Evolutionary conservation across 805 yeast species (phyloP).

Genomic region (Saccharomycopsis fibuligera): DNA sequence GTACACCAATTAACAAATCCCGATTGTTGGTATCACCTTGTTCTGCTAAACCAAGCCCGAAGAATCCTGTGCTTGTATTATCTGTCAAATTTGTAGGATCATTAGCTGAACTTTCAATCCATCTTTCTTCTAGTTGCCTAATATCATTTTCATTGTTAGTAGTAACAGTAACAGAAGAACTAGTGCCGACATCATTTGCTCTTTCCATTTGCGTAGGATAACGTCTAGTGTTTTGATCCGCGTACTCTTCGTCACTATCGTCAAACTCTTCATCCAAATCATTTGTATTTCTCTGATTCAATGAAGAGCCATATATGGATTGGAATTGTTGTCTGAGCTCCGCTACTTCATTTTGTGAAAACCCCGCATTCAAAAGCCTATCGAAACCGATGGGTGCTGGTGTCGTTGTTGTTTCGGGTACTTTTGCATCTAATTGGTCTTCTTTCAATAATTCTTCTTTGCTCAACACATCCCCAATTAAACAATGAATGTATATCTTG

Average conservation of each 20-base stretch:
- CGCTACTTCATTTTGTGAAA: slow-evolving; percentile 67
- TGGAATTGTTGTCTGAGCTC: slow-evolving; percentile 71
- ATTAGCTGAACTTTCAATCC: slow-evolving; percentile 76
- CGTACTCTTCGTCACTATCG: slow-evolving; percentile 23
- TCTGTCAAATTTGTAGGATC: slow-evolving; percentile 39
- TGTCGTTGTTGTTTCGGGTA: too few species aligned
- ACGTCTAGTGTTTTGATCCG: slow-evolving; percentile 25
- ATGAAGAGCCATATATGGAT: slow-evolving; percentile 49
- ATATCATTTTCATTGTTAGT: slow-evolving; percentile 38
- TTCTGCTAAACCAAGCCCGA: slow-evolving; percentile 16
- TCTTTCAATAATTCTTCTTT: slow-evolving; percentile 47
- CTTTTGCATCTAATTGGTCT: slow-evolving; percentile 39
- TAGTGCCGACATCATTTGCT: not conserved
- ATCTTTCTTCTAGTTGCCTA: slow-evolving; percentile 71
- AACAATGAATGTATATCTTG: slow-evolving; percentile 55
- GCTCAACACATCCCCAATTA: slow-evolving; percentile 54
- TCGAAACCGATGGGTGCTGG: slow-evolving; percentile 84
- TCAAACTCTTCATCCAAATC: slow-evolving; percentile 20
- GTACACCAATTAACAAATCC: slow-evolving; percentile 63
- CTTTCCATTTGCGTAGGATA: too few species aligned
- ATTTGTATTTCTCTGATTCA: slow-evolving; percentile 1
- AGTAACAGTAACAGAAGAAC: not conserved
- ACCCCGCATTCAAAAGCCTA: slow-evolving; percentile 75
- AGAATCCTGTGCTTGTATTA: slow-evolving; percentile 34
- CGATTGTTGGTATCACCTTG: slow-evolving; percentile 39